Evolutionary conservation across 2,329 filamentous ascomycete species (phyloP).

Genomic region (Fusarium staphyleae): DNA sequence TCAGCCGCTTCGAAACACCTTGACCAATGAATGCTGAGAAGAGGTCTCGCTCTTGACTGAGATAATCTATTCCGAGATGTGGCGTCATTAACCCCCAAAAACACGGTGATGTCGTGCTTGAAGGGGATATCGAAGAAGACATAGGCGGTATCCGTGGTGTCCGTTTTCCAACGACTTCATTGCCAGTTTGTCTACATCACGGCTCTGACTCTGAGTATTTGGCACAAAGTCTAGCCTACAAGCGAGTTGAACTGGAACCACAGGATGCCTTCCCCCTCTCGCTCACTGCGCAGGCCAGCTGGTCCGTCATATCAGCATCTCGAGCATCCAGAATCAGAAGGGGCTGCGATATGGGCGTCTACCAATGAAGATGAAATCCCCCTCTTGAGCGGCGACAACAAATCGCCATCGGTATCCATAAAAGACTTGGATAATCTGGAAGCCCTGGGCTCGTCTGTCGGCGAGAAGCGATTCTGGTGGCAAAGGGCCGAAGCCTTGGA

Average conservation of each 20-base stretch:
- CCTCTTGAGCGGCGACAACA: conserved; percentile 3
- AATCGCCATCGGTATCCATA: neutral
- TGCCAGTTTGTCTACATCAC: no score
- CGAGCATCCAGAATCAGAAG: neutral
- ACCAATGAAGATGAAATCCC: conserved; percentile 3
- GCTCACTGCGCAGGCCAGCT: neutral
- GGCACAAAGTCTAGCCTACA: no score
- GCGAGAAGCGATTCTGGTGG: conserved; percentile 3
- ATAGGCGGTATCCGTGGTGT: neutral
- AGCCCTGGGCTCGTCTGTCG: neutral
- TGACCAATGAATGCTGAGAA: no score
- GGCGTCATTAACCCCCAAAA: conserved; percentile 3
- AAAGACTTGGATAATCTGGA: neutral
- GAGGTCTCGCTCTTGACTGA: no score
- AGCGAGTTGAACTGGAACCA: no score
- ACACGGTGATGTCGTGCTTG: neutral
- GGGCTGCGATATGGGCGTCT: neutral
- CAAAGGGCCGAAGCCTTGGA: neutral
- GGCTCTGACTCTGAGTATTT: no score
- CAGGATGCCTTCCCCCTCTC: conserved; percentile 1
- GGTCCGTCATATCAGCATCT: neutral
- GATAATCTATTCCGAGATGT: neutral
- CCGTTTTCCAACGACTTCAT: neutral
- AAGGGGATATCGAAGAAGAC: neutral
- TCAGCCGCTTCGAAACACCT: no score